Evolutionary conservation across 176 grass and related monocot species (phyloP), one percentile per base, ranked within the genome.

Genomic region (Ananas comosus): DNA sequence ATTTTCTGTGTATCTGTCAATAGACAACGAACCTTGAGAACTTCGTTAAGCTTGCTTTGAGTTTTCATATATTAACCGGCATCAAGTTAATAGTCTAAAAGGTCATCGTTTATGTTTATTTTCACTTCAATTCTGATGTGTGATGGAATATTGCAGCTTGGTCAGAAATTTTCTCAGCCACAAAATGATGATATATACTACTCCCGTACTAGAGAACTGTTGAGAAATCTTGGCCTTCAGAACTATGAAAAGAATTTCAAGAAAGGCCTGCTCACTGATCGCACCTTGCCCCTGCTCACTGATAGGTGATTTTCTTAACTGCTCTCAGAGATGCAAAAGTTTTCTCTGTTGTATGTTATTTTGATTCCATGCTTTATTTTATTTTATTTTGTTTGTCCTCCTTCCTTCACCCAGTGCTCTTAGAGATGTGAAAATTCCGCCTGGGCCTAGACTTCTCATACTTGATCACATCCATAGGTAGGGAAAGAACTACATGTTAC

Each of bases 231-330:
- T 79, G 90, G 94, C 67, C 94, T 99, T 70, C 82, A 99, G 72
- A 99, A 91, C 65, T 99, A 99, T 70, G 94, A 93, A 57, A 99
- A 91, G 69, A 91, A 99, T 80, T 93, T 99, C 80, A 93, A 93
- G 82, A 99, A 86, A 73, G 94, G 94, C 51, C 84, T 99, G 65
- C 80, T 99, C 29, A 91, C 82, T 58, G 94, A 99, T 90, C 72
- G 64, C 74, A 99, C 89, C 51, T 79, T 99, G 72, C 77, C 82
- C 64, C 87, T 99, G 22, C 86, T 93, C 50, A 99, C 80, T 47
- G 94, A 99, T 57, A 93, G 94, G 94, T 85, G 65, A 49, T 48
- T 74, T 6, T 14, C 9, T 51, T 1, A 8, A 54, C 3, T 12
- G 50, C 65, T 66, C 57, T 22, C 61, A 48, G 50, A 64, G 51